Conservation (phyloP, 2,329 filamentous ascomycete genomes). For the Cytospora leucostoma region DNA sequence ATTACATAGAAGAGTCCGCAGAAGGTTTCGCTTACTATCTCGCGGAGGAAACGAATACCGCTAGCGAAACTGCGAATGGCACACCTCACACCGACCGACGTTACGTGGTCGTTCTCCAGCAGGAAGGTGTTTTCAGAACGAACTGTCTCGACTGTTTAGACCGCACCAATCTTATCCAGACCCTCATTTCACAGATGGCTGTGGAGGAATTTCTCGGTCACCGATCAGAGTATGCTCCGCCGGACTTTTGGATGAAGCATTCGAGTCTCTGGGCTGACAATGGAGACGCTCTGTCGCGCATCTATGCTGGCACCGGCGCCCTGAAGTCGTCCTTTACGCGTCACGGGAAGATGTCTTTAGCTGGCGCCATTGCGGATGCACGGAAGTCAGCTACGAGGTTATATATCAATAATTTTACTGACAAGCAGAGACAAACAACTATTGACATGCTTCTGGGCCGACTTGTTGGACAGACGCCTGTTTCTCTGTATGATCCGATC, state of each 20-base stretch:
- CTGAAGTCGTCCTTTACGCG: constrained; percentile 94
- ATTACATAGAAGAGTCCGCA: constrained; percentile 75
- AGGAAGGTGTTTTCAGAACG: constrained; percentile 93
- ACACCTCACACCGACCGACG: constrained; percentile 42
- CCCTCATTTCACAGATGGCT: constrained; percentile 91
- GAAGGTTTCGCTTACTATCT: constrained; percentile 93
- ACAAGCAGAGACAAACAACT: constrained; percentile 88
- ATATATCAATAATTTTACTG: constrained; percentile 97
- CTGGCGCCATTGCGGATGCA: constrained; percentile 90
- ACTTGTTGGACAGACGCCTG: constrained; percentile 78
- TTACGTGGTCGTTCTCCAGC: constrained; percentile 75
- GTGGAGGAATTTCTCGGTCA: constrained; percentile 81
- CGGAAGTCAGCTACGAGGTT: constrained; percentile 91
- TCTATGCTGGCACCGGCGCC: constrained; percentile 94
- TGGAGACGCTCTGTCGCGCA: constrained; percentile 88
- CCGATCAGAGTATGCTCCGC: constrained; percentile 65
- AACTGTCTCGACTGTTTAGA: constrained; percentile 97
- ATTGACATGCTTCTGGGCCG: constrained; percentile 91
- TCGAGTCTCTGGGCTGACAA: constrained; percentile 97
- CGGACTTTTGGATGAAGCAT: constrained; percentile 90
- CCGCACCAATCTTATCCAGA: constrained; percentile 93
- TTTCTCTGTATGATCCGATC: constrained; percentile 89
- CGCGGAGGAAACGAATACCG: constrained; percentile 64
- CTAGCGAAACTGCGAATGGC: constrained; percentile 47
- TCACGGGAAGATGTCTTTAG: constrained; percentile 92